Evolutionary conservation across 768 basidiomycete species (phyloP).

Genomic region (Leccinellum luteum): DNA sequence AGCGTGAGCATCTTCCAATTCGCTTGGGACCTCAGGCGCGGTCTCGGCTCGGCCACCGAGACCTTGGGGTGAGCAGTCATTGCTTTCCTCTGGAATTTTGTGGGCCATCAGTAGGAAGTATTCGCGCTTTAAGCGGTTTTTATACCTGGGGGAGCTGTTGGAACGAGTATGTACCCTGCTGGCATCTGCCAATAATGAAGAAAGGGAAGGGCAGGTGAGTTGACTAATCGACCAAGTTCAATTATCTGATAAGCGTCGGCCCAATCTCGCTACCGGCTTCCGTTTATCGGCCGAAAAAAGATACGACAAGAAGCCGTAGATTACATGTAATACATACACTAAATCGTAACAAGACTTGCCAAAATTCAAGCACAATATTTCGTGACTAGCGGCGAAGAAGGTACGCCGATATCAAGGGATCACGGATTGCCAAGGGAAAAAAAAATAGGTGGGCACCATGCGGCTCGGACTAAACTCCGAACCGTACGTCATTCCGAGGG

Average conservation of each 20-base stretch:
- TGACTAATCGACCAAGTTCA: background rate
- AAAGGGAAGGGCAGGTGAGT: background rate
- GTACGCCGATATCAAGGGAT: background rate
- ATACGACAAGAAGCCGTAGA: background rate
- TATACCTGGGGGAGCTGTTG: slow-evolving; percentile 15
- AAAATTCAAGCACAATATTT: background rate
- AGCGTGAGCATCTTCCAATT: slow-evolving; percentile 27
- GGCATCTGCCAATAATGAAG: slow-evolving; percentile 9
- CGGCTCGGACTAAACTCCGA: background rate
- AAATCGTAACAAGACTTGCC: background rate
- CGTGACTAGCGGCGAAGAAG: background rate
- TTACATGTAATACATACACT: background rate
- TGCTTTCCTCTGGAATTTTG: slow-evolving; percentile 3
- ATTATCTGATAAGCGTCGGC: slow-evolving; percentile 14
- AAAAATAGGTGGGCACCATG: background rate
- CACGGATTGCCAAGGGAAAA: background rate
- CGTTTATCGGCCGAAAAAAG: background rate
- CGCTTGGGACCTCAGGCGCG: background rate
- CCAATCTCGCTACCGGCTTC: background rate
- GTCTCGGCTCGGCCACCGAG: background rate
- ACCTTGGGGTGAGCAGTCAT: background rate
- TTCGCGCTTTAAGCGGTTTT: background rate
- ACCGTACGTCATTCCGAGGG: background rate
- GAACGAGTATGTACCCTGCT: slow-evolving; percentile 17
- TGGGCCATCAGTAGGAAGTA: background rate